Base-by-base conservation (phyloP, 805 yeast species). In the Kuraishia piskuri region DNA sequence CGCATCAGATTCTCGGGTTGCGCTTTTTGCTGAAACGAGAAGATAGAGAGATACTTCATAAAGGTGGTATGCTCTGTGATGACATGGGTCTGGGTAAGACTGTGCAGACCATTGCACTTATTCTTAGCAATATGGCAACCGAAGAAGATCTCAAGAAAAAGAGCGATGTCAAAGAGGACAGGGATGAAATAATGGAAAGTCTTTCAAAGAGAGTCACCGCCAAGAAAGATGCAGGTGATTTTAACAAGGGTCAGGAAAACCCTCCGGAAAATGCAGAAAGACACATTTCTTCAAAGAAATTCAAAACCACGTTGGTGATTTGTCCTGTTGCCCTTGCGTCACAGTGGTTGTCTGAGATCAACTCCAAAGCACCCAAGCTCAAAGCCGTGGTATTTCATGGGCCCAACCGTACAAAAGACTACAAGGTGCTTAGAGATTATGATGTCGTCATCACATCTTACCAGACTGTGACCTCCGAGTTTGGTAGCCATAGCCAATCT, bases 51-150 rank as follows among this genome's bases (percentile, higher is more conserved):
- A 51, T 59, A 2, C 48, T 54, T 1, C 58, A 56, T 20, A 74
- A 71, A 54, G 88, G 88, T 25, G 88, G 87, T 2, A 52, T 83
- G n/a, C 69, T 88, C 45, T 88, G 94, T 62, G 96, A 88, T 64
- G 96, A 87, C 68, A 89, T 89, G 96, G 96, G 96, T 19, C 71
- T 89, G 17, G 96, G 96, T 51, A 89, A 89, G 62, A 89, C 96
- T 0, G 80, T 89, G 50, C 96, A 89, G 67, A 80, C 88, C 14
- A 71, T 83, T 46, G 86, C 94, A 0, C 69, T 89, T 55, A 71
- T 75, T 57, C 57, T 72, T 22, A 66, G 69, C 5, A 69, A 73
- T 55, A 50, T 45, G 22, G 57, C 63, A 2, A 25, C 53, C n/a
- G 57, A 54, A 17, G 57, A 22, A 12, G 48, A 26, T 45, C 23